Conservation (phyloP, 768 basidiomycete genomes). For the Boletales sp. region DNA sequence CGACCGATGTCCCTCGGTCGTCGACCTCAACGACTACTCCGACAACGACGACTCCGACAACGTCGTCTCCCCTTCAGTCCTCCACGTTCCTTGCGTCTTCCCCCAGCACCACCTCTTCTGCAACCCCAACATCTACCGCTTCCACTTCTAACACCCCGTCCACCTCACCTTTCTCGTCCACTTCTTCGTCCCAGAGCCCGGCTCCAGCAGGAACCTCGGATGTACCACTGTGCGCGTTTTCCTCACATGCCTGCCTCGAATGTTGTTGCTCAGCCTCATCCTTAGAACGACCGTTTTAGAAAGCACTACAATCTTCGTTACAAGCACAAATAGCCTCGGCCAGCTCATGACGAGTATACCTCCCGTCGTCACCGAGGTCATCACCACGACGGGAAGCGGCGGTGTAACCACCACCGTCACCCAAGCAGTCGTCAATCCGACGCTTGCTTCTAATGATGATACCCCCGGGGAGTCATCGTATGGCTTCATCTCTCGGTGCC, state of each 20-base stretch:
- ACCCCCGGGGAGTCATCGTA: slow-evolving; percentile 48
- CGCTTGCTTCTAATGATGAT: slow-evolving; percentile 50
- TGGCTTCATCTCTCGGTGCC: slow-evolving; percentile 11
- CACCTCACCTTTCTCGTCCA: slow-evolving; percentile 8
- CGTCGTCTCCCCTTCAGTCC: slow-evolving; percentile 3
- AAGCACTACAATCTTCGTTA: slow-evolving; percentile 49
- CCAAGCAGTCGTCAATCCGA: slow-evolving; percentile 64
- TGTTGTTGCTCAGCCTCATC: slow-evolving; percentile 11
- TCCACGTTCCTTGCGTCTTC: slow-evolving; percentile 9
- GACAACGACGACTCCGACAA: too few species aligned
- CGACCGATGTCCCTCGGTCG: slow-evolving; percentile 15
- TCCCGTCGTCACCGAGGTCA: slow-evolving; percentile 50
- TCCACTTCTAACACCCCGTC: slow-evolving; percentile 13
- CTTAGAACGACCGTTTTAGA: slow-evolving; percentile 49
- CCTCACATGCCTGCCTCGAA: slow-evolving; percentile 4
- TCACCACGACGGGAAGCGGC: slow-evolving; percentile 51
- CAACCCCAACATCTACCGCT: slow-evolving; percentile 1
- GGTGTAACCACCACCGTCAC: slow-evolving; percentile 60
- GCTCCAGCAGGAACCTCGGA: background rate
- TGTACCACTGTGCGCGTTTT: slow-evolving; percentile 25
- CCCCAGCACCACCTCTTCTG: slow-evolving; percentile 1
- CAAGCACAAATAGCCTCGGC: slow-evolving; percentile 59
- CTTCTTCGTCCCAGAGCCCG: slow-evolving; percentile 6
- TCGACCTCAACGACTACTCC: background rate
- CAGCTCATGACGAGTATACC: slow-evolving; percentile 48